Conservation (phyloP, 306 rosid genomes). For the Pyrus pyrifolia region DNA sequence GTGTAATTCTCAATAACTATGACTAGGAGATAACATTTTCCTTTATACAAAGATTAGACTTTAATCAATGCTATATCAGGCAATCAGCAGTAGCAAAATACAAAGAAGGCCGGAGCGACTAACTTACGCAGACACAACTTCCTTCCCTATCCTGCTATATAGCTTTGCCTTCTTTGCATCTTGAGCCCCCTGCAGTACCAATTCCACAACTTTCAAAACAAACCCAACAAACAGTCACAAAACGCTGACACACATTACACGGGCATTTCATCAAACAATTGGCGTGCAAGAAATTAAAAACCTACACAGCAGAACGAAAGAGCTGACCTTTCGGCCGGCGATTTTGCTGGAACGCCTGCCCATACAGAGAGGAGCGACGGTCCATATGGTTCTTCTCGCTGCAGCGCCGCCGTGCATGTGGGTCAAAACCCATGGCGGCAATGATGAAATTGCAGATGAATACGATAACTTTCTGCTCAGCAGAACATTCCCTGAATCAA, state of each 20-base stretch:
- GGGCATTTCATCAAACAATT: slow-evolving; percentile 40
- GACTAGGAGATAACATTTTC: neutral
- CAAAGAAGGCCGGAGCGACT: neutral
- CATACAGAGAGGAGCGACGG: slow-evolving; percentile 64
- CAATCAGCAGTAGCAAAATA: neutral
- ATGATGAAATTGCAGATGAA: slow-evolving; percentile 16
- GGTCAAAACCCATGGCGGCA: slow-evolving; percentile 15
- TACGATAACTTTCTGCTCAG: slow-evolving; percentile 26
- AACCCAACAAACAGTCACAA: neutral
- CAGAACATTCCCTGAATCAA: slow-evolving; percentile 43
- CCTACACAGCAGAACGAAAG: neutral
- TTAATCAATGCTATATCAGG: neutral
- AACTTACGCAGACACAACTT: slow-evolving; percentile 89
- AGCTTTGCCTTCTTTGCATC: slow-evolving; percentile 81
- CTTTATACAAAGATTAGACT: neutral
- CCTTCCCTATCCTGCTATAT: slow-evolving; percentile 77
- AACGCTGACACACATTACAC: neutral
- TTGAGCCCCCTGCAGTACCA: slow-evolving; percentile 47
- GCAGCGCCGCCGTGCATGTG: slow-evolving; percentile 4
- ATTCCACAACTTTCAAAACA: neutral
- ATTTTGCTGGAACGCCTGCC: slow-evolving; percentile 92
- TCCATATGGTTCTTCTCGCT: slow-evolving; percentile 49
- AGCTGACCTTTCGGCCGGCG: slow-evolving; percentile 81
- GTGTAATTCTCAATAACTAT: neutral
- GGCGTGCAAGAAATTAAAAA: slow-evolving; percentile 11